These are phyloP conservation scores for Pestalotiopsis fici DNA, from an alignment of 2,329 filamentous ascomycete species.

Conservation along the genomic window DNA sequence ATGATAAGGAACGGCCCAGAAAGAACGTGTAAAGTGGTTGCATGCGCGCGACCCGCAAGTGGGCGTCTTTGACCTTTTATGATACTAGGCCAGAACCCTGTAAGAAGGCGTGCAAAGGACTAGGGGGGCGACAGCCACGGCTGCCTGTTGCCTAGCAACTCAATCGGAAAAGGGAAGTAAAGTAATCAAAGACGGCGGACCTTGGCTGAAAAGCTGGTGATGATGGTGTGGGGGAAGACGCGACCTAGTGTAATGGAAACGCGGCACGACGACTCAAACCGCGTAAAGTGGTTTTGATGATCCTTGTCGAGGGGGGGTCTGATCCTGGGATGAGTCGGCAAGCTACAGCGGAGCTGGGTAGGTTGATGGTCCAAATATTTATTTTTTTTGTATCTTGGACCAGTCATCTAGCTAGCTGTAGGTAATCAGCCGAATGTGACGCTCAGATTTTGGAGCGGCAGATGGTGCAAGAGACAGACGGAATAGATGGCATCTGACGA, in stretches of 20 bases:
- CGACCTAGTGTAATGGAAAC: slow-evolving; percentile 32
- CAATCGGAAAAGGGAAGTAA: slow-evolving; percentile 19
- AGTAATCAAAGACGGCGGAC: slow-evolving; percentile 20
- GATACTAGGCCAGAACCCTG: slow-evolving; percentile 14
- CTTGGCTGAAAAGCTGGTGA: slow-evolving; percentile 23
- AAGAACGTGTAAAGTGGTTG: slow-evolving; percentile 32
- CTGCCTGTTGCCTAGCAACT: slow-evolving; percentile 36
- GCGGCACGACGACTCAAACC: slow-evolving; percentile 38
- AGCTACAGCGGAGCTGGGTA: neutral
- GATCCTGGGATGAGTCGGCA: slow-evolving; percentile 21
- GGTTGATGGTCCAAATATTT: neutral
- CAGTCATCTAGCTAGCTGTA: neutral
- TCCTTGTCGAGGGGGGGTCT: slow-evolving; percentile 14
- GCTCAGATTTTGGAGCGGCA: neutral
- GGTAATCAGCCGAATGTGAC: neutral
- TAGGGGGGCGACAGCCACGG: slow-evolving; percentile 23
- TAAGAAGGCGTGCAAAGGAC: slow-evolving; percentile 8
- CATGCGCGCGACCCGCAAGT: slow-evolving; percentile 29
- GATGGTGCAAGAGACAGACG: neutral
- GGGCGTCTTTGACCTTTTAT: slow-evolving; percentile 18
- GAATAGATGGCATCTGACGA: neutral
- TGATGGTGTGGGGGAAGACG: slow-evolving; percentile 21
- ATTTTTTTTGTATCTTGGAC: neutral
- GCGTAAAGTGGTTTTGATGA: slow-evolving; percentile 37
- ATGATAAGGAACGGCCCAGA: slow-evolving; percentile 8